Evolutionary conservation across 2,329 filamentous ascomycete genomes (phyloP).

Genomic region (Bipolaris bicolor): DNA sequence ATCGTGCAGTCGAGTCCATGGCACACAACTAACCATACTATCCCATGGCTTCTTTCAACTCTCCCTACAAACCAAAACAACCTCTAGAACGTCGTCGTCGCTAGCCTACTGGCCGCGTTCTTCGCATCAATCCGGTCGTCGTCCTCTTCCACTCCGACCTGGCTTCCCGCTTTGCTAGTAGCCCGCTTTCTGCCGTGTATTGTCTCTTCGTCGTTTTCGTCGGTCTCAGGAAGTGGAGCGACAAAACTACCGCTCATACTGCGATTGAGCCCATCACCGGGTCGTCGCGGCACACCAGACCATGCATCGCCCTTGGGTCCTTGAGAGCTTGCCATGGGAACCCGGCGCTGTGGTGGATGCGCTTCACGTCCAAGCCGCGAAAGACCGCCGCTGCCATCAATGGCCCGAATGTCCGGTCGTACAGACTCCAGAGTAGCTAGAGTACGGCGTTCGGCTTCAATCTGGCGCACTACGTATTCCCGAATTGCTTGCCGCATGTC

Average conservation of each 20-base stretch:
- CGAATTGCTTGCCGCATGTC: slow-evolving; percentile 84
- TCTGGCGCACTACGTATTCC: slow-evolving; percentile 92
- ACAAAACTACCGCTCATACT: slow-evolving; percentile 77
- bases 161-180: slow-evolving; percentile 56
- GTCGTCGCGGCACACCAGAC: slow-evolving; percentile 88
- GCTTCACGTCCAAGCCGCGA: slow-evolving; percentile 87
- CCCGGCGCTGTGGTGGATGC: slow-evolving; percentile 75
- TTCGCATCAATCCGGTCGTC: slow-evolving; percentile 93
- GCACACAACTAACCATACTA: slow-evolving; percentile 3
- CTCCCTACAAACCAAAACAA: slow-evolving; percentile 15
- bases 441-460: slow-evolving; percentile 91
- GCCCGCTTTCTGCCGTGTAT: slow-evolving; percentile 58
- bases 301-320: slow-evolving; percentile 98
- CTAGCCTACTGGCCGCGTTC: slow-evolving; percentile 92
- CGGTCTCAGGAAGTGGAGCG: slow-evolving; percentile 63
- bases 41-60: slow-evolving; percentile 7
- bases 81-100: slow-evolving; percentile 84
- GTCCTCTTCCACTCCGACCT: slow-evolving; percentile 77
- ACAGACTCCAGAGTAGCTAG: slow-evolving; percentile 93
- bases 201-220: slow-evolving; percentile 58
- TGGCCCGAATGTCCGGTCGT: slow-evolving; percentile 87
- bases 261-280: slow-evolving; percentile 73
- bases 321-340: slow-evolving; percentile 83
- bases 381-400: slow-evolving; percentile 88
- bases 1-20: slow-evolving; percentile 8